Evolutionary conservation across 768 basidiomycete species (phyloP).

Genomic region (Mycena albidolilacea): DNA sequence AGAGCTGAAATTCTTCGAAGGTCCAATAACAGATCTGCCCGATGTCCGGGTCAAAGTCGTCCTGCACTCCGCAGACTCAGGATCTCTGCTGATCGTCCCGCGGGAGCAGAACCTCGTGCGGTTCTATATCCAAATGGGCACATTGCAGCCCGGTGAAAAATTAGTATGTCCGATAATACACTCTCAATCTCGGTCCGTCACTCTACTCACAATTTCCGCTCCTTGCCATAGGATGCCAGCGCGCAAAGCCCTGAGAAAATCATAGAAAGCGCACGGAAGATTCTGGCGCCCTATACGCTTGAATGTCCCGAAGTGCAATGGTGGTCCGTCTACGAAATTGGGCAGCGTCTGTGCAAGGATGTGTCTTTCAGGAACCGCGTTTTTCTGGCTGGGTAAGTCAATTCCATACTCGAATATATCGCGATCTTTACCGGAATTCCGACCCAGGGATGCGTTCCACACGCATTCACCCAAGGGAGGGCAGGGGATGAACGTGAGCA

Average conservation of each 20-base stretch:
- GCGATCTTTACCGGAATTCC: not conserved
- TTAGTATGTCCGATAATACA: conserved; percentile 2
- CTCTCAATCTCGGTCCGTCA: not conserved
- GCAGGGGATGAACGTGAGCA: conserved; percentile 67
- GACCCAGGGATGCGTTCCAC: conserved; percentile 61
- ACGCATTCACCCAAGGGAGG: conserved; percentile 59
- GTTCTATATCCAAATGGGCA: conserved; percentile 63
- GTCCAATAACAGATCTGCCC: conserved; percentile 66
- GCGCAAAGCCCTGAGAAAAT: conserved; percentile 33
- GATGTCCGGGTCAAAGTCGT: conserved; percentile 62
- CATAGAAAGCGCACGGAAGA: conserved; percentile 34
- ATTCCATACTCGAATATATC: not conserved
- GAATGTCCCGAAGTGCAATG: conserved; percentile 45
- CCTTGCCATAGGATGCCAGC: conserved; percentile 23
- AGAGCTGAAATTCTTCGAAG: conserved; percentile 27
- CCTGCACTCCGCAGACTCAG: conserved; percentile 61
- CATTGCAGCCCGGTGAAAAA: conserved; percentile 32
- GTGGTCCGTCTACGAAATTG: conserved; percentile 59
- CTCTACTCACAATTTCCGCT: not conserved
- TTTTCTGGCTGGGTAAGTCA: conserved; percentile 59
- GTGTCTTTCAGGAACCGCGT: conserved; percentile 62
- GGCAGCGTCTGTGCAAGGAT: conserved; percentile 64
- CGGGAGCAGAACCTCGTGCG: conserved; percentile 64
- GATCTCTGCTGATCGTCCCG: conserved; percentile 67
- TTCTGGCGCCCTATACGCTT: conserved; percentile 35